Base-by-base conservation (phyloP, 208 protist genomes). In the Wallacemonas rigidus region DNA sequence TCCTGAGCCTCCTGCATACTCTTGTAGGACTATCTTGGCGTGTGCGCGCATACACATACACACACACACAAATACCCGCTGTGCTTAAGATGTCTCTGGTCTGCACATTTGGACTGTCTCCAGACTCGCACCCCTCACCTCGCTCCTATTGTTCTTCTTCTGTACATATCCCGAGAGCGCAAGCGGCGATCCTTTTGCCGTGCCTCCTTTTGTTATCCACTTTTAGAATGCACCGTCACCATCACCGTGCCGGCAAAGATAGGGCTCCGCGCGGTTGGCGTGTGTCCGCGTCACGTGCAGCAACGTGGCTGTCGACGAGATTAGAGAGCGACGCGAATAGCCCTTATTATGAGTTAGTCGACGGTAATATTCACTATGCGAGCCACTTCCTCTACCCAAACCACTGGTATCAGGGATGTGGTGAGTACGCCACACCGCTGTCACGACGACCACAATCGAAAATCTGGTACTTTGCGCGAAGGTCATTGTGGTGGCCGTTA, bases 361-460 rank as follows among this genome's bases (percentile, higher is more conserved):
- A 91, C 61, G 85, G 88, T 6, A 84, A 90, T 69, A 82, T 90
- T 48, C 91, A 87, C 80, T 95, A 94, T 67, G 91, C 91, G 8
- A 81, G 81, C 51, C 74, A 81, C 45, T 94, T 88, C 60, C 75
- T 93, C 17, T 95, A 95, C 63, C 87, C 87, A 7, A 95, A 95
- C 53, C 85, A 92, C 60, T 95, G 91, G 89, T 76, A 86, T 17
- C 83, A 79, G 12, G 83, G 87, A 26, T 67, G 60, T 54, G 76
- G 60, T 3, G 47, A 51, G 8, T 14, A 65, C 41, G 60, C 60
- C 38, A 50, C 43, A 11, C 60, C 60, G 36, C 60, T 65, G 44
- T 65, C 60, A 6, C 60, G 40, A 3, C 36, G 12, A 15, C 53
- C 15, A 17, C 53, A n/a, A 26, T 35, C 53, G 15, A 57, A 8